These are phyloP conservation scores for Toxoplasma gondii DNA, from an alignment of 169 alveolate genomes.

Conservation along the genomic window DNA sequence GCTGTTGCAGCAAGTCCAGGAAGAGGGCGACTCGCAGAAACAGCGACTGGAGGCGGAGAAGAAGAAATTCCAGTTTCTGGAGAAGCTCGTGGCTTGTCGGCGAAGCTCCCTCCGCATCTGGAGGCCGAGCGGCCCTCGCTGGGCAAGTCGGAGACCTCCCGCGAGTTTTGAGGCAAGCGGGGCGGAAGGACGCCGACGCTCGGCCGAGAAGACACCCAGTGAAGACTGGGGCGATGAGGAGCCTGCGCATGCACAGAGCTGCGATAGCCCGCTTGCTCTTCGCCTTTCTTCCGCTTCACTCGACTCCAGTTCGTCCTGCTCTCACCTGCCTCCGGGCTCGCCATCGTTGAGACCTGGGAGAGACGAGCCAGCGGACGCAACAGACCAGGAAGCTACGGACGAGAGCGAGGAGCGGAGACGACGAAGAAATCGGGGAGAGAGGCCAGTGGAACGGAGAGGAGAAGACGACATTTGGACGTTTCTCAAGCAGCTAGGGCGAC, in stretches of 20 bases:
- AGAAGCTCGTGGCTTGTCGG: not conserved
- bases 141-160: not conserved
- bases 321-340: too few species aligned
- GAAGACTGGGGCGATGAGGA: too few species aligned
- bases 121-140: not conserved
- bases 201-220: too few species aligned
- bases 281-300: too few species aligned
- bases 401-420: too few species aligned
- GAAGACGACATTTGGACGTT: not conserved
- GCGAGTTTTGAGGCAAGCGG: not conserved
- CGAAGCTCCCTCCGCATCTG: not conserved
- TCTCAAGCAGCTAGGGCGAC: not conserved
- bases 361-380: too few species aligned
- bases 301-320: too few species aligned
- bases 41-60: not conserved
- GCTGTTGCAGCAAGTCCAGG: constrained; percentile 1
- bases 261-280: too few species aligned
- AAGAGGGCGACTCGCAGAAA: not conserved
- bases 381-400: too few species aligned
- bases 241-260: too few species aligned
- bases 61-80: not conserved
- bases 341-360: too few species aligned
- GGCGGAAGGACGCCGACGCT: not conserved
- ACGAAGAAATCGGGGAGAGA: too few species aligned
- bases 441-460: not conserved